Evolutionary conservation across 371 early-diverging fungal genomes (phyloP).

Genomic region (Mortierella sp.): DNA sequence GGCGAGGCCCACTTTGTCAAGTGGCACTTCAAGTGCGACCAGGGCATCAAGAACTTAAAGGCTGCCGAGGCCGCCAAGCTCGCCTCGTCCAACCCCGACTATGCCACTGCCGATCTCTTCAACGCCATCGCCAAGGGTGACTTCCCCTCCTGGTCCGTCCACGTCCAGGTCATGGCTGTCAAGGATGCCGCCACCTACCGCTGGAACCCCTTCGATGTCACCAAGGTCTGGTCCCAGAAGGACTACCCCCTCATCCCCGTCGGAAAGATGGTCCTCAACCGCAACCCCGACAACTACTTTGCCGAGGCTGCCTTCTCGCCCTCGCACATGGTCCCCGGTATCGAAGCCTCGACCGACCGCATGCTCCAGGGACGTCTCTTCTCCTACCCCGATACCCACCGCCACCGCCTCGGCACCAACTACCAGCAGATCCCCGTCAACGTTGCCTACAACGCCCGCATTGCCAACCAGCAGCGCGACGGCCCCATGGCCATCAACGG

Average conservation of each 20-base stretch:
- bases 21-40: constrained; percentile 81
- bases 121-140: constrained; percentile 70
- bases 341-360: constrained; percentile 78
- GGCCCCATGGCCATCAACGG: constrained; percentile 75
- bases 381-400: constrained; percentile 86
- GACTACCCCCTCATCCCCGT: constrained; percentile 73
- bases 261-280: constrained; percentile 80
- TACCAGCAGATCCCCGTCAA: constrained; percentile 86
- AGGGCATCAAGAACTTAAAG: constrained; percentile 71
- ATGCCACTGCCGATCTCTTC: constrained; percentile 72
- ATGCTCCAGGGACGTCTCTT: constrained; percentile 88
- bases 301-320: constrained; percentile 86
- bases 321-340: constrained; percentile 81
- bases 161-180: constrained; percentile 69
- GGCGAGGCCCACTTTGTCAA: constrained; percentile 74
- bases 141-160: constrained; percentile 73
- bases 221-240: constrained; percentile 76
- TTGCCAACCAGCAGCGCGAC: constrained; percentile 82
- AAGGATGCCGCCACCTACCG: constrained; percentile 69
- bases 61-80: constrained; percentile 70
- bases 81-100: constrained; percentile 72
- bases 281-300: constrained; percentile 86
- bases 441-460: constrained; percentile 67
- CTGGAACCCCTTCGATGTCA: constrained; percentile 74
- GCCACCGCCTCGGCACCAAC: constrained; percentile 85